These are phyloP conservation scores for Claviceps sorghi DNA, from an alignment of 2,329 filamentous ascomycete species.

Conservation along the genomic window DNA sequence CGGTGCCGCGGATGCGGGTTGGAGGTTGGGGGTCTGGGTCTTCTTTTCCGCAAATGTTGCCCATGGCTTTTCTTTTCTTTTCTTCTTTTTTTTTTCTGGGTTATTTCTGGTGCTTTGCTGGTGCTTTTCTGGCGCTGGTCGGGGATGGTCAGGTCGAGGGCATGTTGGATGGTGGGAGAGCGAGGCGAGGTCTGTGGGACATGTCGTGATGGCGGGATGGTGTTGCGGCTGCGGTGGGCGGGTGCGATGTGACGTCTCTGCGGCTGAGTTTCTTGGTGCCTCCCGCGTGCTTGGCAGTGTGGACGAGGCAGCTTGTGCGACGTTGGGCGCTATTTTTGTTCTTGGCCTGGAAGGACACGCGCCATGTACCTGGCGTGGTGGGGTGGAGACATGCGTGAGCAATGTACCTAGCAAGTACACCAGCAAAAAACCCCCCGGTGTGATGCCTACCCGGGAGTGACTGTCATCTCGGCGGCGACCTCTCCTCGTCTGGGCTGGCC, in stretches of 20 bases:
- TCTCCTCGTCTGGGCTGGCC: neutral
- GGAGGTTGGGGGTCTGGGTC: slow-evolving; percentile 49
- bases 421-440: too few relatives aligned
- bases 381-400: too few relatives aligned
- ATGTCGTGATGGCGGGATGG: neutral
- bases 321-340: too few relatives aligned
- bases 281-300: too few relatives aligned
- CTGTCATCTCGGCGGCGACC: neutral
- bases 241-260: neutral
- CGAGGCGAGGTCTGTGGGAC: neutral
- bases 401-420: too few relatives aligned
- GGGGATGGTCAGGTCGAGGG: neutral
- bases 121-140: neutral
- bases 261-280: neutral
- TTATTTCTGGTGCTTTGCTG: neutral
- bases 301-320: too few relatives aligned
- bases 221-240: neutral
- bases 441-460: neutral
- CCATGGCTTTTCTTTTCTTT: slow-evolving; percentile 40
- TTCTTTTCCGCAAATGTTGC: slow-evolving; percentile 76
- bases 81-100: neutral
- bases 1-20: slow-evolving; percentile 55
- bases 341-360: neutral
- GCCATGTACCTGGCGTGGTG: neutral
- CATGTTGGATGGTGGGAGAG: neutral